Conservation (phyloP, 352 stramenopile genomes). For the Phytophthora macrochlamydospora region DNA sequence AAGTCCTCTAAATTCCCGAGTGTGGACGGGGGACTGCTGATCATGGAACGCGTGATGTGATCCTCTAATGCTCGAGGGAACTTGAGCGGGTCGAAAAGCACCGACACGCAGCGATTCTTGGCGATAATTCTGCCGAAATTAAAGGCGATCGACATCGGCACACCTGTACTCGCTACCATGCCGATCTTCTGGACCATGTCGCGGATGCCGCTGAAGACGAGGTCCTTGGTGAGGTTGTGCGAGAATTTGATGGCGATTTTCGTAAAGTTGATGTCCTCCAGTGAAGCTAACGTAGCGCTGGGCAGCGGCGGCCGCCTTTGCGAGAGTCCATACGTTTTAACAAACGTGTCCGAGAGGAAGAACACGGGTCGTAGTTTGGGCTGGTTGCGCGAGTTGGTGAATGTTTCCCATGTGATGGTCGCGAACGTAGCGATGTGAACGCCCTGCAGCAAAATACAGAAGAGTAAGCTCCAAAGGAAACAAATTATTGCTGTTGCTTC, state of each 20-base stretch:
- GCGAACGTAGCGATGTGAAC: constrained; percentile 80
- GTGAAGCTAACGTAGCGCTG: constrained; percentile 41
- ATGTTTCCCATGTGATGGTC: constrained; percentile 72
- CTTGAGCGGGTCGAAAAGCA: constrained; percentile 73
- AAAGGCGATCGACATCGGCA: constrained; percentile 66
- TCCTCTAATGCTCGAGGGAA: constrained; percentile 65
- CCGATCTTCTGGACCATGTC: constrained; percentile 81
- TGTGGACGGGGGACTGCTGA: constrained; percentile 42
- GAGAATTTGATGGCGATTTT: constrained; percentile 88
- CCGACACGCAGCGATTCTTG: constrained; percentile 73
- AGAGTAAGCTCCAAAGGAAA: background rate
- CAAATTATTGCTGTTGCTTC: background rate
- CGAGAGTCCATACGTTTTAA: constrained; percentile 64
- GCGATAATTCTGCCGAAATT: constrained; percentile 73
- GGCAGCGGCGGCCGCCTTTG: constrained; percentile 38
- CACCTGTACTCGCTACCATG: constrained; percentile 56
- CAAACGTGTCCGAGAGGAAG: constrained; percentile 71
- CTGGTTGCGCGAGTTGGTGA: constrained; percentile 63
- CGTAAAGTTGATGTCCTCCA: constrained; percentile 83
- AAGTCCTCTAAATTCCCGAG: constrained; percentile 67
- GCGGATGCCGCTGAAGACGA: constrained; percentile 68
- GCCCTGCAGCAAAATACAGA: constrained; percentile 34
- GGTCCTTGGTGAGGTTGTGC: constrained; percentile 72
- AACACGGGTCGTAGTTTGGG: constrained; percentile 62
- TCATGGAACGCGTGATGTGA: constrained; percentile 61